phyloP scores from a whole-genome alignment of 352 stramenopile species.

The Globisporangium heterothallicum region DNA sequence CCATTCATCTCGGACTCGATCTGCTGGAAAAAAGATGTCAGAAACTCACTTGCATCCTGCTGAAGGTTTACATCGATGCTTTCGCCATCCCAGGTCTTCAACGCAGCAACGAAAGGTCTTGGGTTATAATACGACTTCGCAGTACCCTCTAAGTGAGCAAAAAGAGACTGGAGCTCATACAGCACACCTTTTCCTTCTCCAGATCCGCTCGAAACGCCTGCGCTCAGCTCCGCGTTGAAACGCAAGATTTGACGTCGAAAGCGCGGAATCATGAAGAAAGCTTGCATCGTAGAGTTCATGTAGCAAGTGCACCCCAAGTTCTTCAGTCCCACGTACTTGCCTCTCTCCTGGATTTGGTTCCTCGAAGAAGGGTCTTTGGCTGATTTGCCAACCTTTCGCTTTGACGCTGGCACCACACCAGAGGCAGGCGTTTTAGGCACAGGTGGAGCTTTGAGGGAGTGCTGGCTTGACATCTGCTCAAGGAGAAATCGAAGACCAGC shows the following conservation, averaged over 20 bases:
- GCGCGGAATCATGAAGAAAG: constrained; percentile 93
- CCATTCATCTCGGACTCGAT: constrained; percentile 89
- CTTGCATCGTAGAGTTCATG: constrained; percentile 93
- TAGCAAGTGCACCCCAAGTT: constrained; percentile 96
- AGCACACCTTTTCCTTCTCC: constrained; percentile 40
- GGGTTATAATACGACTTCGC: constrained; percentile 85
- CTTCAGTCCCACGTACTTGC: constrained; percentile 89
- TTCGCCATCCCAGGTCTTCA: constrained; percentile 88
- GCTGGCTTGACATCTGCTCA: constrained; percentile 61
- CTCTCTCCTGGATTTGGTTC: constrained; percentile 39
- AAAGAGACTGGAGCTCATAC: constrained; percentile 88
- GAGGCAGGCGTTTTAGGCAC: constrained; percentile 16
- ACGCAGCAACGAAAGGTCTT: constrained; percentile 60
- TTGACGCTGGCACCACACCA: constrained; percentile 24
- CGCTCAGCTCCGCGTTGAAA: constrained; percentile 23
- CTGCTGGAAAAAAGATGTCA: constrained; percentile 92
- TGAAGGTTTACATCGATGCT: constrained; percentile 87
- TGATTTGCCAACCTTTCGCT: constrained; percentile 43
- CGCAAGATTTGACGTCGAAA: constrained; percentile 87
- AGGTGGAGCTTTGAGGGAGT: constrained; percentile 56
- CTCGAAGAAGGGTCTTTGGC: constrained; percentile 22
- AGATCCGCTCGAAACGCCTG: constrained; percentile 9
- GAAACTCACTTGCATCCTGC: constrained; percentile 91
- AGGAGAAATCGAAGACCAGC: constrained; percentile 62
- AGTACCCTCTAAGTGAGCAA: constrained; percentile 85